Conservation (phyloP, 176 grass and related monocot genomes). For the bread wheat (Triticum aestivum) region IWGSC_CS_RefSeq_v2.1 NC_057805.1:459741837-459742336, state of each 20-base stretch:
- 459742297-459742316: conserved; percentile 98
- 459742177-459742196: conserved; percentile 78
- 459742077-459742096: conserved; percentile 81
- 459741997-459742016: conserved; percentile 78
- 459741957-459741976: conserved; percentile 98
- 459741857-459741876: background rate
- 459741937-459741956: conserved; percentile 83
- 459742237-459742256: conserved; percentile 99
- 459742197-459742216: conserved; percentile 98
- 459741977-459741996: conserved; percentile 92
- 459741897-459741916: conserved; percentile 54
- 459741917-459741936: conserved; percentile 96
- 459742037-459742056: conserved; percentile 95
- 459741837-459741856: conserved; percentile 8
- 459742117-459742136: conserved; percentile 95
- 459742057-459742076: conserved; percentile 99
- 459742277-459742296: conserved; percentile 98
- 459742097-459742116: conserved; percentile 82
- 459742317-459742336: conserved; percentile 94
- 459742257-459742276: conserved; percentile 95
- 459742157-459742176: conserved; percentile 95
- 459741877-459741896: conserved; percentile 31
- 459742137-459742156: conserved; percentile 99
- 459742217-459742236: conserved; percentile 95
- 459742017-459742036: conserved; percentile 94